Evolutionary conservation across 2,329 filamentous ascomycete species (phyloP).

Genomic region (Fusarium sp.): DNA sequence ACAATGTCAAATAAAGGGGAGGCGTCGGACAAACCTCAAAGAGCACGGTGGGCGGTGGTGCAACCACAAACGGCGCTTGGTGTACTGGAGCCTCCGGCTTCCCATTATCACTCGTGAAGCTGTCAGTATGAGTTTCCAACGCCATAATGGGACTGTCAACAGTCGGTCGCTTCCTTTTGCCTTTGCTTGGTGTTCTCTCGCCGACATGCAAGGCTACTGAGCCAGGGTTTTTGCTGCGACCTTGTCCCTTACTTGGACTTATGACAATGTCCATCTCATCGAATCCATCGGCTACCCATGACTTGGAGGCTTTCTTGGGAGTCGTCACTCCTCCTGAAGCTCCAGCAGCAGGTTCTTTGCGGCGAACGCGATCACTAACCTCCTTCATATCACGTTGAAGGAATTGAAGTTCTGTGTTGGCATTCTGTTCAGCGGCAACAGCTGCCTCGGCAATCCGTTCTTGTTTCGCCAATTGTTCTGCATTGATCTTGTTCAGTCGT

Average conservation of each 20-base stretch:
- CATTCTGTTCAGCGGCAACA: constrained; percentile 73
- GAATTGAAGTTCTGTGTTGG: constrained; percentile 78
- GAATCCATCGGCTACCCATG: constrained; percentile 79
- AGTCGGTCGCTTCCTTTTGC: constrained; percentile 76
- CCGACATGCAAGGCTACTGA: constrained; percentile 59
- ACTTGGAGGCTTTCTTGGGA: constrained; percentile 69
- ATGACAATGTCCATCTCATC: constrained; percentile 72
- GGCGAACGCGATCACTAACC: constrained; percentile 61
- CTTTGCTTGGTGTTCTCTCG: constrained; percentile 73
- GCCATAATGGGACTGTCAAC: constrained; percentile 75
- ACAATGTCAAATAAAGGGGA: constrained; percentile 1
- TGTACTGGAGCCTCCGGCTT: constrained; percentile 31
- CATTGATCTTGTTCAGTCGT: constrained; percentile 71
- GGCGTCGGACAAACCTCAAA: constrained; percentile 58
- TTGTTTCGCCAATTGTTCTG: constrained; percentile 73
- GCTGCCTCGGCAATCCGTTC: constrained; percentile 74
- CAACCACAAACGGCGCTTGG: constrained; percentile 39
- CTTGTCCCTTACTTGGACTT: constrained; percentile 66
- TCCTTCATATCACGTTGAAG: constrained; percentile 78
- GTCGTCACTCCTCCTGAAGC: constrained; percentile 58
- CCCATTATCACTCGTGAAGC: constrained; percentile 54
- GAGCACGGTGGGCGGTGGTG: constrained; percentile 51
- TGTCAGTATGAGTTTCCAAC: constrained; percentile 65
- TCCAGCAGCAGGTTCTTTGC: constrained; percentile 57
- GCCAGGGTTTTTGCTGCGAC: constrained; percentile 55